phyloP scores from a whole-genome alignment of 768 basidiomycete species.

The Hericium alpestre region DNA sequence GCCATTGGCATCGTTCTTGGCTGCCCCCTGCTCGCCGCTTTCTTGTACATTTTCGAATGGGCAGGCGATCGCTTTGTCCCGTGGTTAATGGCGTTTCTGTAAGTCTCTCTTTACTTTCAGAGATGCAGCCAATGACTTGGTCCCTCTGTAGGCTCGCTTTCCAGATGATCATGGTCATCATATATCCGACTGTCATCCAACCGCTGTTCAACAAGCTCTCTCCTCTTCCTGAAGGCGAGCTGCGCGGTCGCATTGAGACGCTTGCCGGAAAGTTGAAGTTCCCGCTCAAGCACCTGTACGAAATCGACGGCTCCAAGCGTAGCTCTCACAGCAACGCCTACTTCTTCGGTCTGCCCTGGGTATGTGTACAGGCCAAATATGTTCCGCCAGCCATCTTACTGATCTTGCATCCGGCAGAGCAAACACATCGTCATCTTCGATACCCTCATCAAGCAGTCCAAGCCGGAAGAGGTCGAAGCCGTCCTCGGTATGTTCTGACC shows the following conservation, averaged over 20 bases:
- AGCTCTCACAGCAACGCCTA: constrained; percentile 97
- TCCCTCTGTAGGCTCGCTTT: constrained; percentile 50
- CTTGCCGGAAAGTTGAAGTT: constrained; percentile 79
- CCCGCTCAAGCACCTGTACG: constrained; percentile 89
- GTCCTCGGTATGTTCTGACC: constrained; percentile 49
- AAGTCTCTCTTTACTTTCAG: constrained; percentile 18
- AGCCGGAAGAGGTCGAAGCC: constrained; percentile 89
- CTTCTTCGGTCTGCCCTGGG: constrained; percentile 96
- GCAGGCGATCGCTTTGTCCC: constrained; percentile 89
- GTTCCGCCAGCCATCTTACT: background rate
- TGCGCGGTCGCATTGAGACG: constrained; percentile 66
- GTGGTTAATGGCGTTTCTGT: constrained; percentile 92
- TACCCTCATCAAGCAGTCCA: constrained; percentile 86
- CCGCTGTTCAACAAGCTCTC: constrained; percentile 97
- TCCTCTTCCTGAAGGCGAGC: constrained; percentile 65
- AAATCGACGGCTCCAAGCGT: constrained; percentile 94
- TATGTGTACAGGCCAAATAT: constrained; percentile 31
- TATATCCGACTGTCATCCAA: constrained; percentile 83
- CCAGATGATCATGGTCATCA: constrained; percentile 73
- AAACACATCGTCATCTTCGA: constrained; percentile 97
- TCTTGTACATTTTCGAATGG: constrained; percentile 86
- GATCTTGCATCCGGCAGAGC: constrained; percentile 36
- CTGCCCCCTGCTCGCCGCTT: constrained; percentile 75
- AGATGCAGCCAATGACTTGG: background rate
- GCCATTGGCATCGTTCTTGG: constrained; percentile 60